Evolutionary conservation across 1,139 yeast genomes (phyloP), one percentile per base, ranked within the genome.

Genomic region (Yarrowia galli): DNA sequence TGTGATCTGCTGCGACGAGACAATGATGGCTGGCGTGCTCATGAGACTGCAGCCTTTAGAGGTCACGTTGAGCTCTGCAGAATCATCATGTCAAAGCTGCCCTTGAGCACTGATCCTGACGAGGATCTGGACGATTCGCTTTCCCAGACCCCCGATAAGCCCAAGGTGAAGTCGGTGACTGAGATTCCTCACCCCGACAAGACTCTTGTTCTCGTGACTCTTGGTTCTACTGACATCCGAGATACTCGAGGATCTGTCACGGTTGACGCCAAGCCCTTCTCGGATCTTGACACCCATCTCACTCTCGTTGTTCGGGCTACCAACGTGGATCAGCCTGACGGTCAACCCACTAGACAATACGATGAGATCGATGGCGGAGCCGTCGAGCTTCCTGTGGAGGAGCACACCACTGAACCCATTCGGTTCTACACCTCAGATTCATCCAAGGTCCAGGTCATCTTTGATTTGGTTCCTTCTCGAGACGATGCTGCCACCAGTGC

Each of bases 11-110:
- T 85, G 66, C 79, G 83, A 63, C 84, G 85, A 23, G 99, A 95
- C 78, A 89, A 86, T 67, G 89, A 97, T 53, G 98, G 98, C 0
- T 95, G 98, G 98, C 87, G 93, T 28, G 97, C 98, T 10, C 88
- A 92, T 87, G 99, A 95, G 74, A 98, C 95, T 77, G 98, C 98
- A 0, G 89, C 92, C 68, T 81, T 95, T 65, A 84, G 98, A 73
- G 99, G 99, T 12, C 97, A 92, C 77, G 80, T 93, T 70, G 83
- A 81, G 1, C 85, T 91, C 32, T 88, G 96, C 1, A 86, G 86
- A 67, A 73, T 86, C 73, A 79, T 92, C 68, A 80, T 79, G 67
- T 91, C 91, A 46, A 69, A 74, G 66, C 74, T 77, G 67, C 69
- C 68, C 36, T 25, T 48, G 25, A 40, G 54, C 18, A 28, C 15